phyloP scores from a whole-genome alignment of 1,284 basidiomycete species.

The Afroboletus lepidellus region DNA sequence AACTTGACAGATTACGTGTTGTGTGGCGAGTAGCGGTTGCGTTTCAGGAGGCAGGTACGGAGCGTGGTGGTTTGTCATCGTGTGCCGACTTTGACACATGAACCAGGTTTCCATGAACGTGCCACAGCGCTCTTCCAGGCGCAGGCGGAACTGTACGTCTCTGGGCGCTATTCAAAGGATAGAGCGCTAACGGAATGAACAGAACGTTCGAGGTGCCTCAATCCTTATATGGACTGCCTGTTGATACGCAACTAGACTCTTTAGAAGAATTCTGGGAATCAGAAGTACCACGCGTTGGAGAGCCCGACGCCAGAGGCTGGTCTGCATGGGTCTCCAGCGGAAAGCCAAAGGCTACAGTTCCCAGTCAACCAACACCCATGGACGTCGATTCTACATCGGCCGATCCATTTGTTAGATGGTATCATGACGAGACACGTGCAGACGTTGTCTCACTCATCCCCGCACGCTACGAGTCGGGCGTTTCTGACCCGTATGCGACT shows the following conservation, averaged over 20 bases:
- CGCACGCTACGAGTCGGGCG: conserved; percentile 55
- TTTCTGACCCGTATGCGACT: conserved; percentile 75
- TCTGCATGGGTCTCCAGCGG: conserved; percentile 51
- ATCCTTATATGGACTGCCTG: conserved; percentile 39
- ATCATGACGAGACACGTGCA: conserved; percentile 51
- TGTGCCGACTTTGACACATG: conserved; percentile 17
- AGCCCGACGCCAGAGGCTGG: conserved; percentile 62
- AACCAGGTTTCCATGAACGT: conserved; percentile 58
- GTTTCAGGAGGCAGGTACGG: conserved; percentile 75
- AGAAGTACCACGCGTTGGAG: conserved; percentile 63
- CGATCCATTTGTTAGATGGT: conserved; percentile 76
- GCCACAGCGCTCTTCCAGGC: conserved; percentile 74
- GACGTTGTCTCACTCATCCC: conserved; percentile 51
- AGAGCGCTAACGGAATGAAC: conserved; percentile 10
- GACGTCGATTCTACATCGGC: conserved; percentile 23
- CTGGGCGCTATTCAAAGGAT: neutral
- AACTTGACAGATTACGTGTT: conserved; percentile 58
- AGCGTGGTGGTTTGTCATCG: neutral
- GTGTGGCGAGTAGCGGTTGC: conserved; percentile 71
- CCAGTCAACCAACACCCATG: conserved; percentile 16
- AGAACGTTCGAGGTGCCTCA: conserved; percentile 58
- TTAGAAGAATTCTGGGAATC: conserved; percentile 80
- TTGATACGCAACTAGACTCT: conserved; percentile 48
- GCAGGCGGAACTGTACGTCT: conserved; percentile 69
- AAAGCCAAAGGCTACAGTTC: conserved; percentile 30